Evolutionary conservation across 345 rosid genomes (phyloP).

Genomic region (Sisymbrium altissimum): DNA sequence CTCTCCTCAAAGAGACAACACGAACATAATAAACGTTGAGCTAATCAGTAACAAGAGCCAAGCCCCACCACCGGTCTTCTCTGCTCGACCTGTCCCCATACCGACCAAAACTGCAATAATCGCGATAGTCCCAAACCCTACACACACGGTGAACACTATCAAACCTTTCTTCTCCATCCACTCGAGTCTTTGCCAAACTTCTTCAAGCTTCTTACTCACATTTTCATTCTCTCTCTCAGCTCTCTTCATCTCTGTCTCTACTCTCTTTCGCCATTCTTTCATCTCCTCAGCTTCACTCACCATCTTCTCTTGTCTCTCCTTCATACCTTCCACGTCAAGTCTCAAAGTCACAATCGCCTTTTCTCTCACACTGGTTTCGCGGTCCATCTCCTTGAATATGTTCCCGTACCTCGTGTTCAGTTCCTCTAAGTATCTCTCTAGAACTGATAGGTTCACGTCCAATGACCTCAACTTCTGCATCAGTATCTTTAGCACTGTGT

Average conservation of each 20-base stretch:
- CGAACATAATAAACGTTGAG: constrained; percentile 28
- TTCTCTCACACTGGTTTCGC: constrained; percentile 59
- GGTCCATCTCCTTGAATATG: constrained; percentile 70
- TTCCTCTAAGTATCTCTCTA: constrained; percentile 88
- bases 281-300: constrained; percentile 71
- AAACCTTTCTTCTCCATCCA: constrained; percentile 83
- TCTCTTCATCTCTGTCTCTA: constrained; percentile 41
- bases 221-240: constrained; percentile 32
- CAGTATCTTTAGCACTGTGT: constrained; percentile 79
- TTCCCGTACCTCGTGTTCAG: constrained; percentile 63
- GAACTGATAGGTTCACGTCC: constrained; percentile 73
- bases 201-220: constrained; percentile 36
- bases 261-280: constrained; percentile 70
- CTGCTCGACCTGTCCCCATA: constrained; percentile 20
- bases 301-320: constrained; percentile 46
- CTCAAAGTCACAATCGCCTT: constrained; percentile 43
- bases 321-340: constrained; percentile 48
- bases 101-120: constrained; percentile 28
- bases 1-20: constrained; percentile 37
- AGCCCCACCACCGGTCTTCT: constrained; percentile 20
- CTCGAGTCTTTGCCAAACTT: constrained; percentile 44
- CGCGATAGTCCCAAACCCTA: constrained; percentile 55
- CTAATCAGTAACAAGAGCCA: constrained; percentile 34
- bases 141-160: constrained; percentile 54
- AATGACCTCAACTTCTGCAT: constrained; percentile 90